Percentiles rank a stretch among this genome's conserved stretches.
Conservation (phyloP, 2,329 filamentous ascomycete species). For the Cercospora sp. region DNA sequence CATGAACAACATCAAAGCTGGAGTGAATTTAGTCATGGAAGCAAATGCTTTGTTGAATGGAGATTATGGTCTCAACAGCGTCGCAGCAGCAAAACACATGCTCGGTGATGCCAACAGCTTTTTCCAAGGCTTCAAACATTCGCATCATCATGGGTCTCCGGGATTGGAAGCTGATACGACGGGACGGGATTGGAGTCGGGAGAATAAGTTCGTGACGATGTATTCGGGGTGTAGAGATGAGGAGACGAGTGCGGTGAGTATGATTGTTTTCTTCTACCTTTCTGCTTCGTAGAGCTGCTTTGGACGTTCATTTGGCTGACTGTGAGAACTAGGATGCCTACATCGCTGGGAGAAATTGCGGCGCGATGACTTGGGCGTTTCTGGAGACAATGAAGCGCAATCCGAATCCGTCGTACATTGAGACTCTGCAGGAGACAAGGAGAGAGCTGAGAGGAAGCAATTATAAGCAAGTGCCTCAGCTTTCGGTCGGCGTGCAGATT, state of each 20-base stretch:
- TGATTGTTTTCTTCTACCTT: too few relatives aligned
- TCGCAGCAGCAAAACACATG: conserved; percentile 48
- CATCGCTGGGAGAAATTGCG: conserved; percentile 47
- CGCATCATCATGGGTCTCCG: conserved; percentile 26
- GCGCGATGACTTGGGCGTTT: conserved; percentile 53
- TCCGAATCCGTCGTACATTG: conserved; percentile 39
- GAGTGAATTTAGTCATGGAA: conserved; percentile 52
- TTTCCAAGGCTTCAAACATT: conserved; percentile 54
- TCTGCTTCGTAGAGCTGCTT: too few relatives aligned
- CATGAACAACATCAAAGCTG: conserved; percentile 57
- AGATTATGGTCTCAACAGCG: conserved; percentile 34
- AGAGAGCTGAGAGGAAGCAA: conserved; percentile 40
- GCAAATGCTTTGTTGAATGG: conserved; percentile 54
- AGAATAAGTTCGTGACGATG: conserved; percentile 52
- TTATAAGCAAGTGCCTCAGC: conserved; percentile 49
- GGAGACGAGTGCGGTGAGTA: conserved; percentile 41
- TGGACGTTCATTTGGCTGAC: neutral
- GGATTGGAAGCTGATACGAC: conserved; percentile 41
- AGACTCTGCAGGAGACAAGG: conserved; percentile 45
- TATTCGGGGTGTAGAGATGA: conserved; percentile 54
- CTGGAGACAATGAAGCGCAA: conserved; percentile 47
- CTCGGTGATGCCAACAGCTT: conserved; percentile 57
- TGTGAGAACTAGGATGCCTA: conserved; percentile 35
- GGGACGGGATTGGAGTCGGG: conserved; percentile 42
- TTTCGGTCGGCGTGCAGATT: conserved; percentile 46